phyloP scores from a whole-genome alignment of 108 stramenopile genomes.

The Chaetoceros tenuissimus region DNA sequence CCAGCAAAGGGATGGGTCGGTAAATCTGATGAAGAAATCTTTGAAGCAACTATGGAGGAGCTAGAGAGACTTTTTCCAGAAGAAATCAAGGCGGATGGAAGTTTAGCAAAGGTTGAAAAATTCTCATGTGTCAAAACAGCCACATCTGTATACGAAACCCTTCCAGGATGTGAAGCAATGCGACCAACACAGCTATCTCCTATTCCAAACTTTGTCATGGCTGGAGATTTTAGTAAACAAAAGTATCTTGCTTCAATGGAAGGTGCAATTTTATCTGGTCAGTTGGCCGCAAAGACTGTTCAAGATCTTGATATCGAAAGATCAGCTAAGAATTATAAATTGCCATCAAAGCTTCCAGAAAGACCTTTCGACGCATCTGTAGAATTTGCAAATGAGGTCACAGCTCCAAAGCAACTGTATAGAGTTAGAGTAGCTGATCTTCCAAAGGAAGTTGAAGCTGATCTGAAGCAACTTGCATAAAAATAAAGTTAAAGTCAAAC shows the following conservation, averaged over 20 bases:
- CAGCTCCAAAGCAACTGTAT: neutral
- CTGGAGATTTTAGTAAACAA: conserved; percentile 41
- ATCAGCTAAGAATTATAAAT: conserved; percentile 4
- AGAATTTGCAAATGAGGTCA: neutral
- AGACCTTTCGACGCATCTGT: neutral
- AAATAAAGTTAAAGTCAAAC: too few species aligned
- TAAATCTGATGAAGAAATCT: conserved; percentile 31
- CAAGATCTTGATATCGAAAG: conserved; percentile 18
- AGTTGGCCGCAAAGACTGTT: conserved; percentile 56
- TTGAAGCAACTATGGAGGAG: conserved; percentile 61
- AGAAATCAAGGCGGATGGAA: conserved; percentile 26
- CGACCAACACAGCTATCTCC: conserved; percentile 37
- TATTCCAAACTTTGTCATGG: conserved; percentile 39
- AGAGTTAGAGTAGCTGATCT: neutral
- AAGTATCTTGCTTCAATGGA: conserved; percentile 73
- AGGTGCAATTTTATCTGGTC: conserved; percentile 50
- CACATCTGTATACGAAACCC: conserved; percentile 58
- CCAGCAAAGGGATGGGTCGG: conserved; percentile 40
- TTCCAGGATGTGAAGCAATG: conserved; percentile 43
- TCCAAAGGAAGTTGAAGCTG: neutral
- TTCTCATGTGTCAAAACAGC: conserved; percentile 54
- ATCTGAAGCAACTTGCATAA: neutral
- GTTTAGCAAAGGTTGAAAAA: conserved; percentile 40
- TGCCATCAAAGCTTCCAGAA: neutral
- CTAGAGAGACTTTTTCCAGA: conserved; percentile 52